Conservation (phyloP, 768 basidiomycete species). For the Phanerochaete sordida region DNA sequence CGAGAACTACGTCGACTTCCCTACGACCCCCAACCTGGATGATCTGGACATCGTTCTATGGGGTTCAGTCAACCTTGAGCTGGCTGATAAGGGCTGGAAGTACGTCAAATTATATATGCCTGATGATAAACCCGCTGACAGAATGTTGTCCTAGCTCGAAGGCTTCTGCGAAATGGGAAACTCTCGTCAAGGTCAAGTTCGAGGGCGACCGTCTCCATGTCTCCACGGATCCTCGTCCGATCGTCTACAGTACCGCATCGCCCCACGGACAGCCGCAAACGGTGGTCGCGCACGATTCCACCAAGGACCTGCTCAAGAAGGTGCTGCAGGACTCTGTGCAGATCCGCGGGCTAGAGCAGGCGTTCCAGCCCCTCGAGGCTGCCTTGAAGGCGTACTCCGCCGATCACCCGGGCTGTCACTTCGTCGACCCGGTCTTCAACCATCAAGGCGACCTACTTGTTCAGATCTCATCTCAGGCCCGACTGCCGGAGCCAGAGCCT, state of each 20-base stretch:
- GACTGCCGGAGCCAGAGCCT: not conserved
- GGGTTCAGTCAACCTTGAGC: conserved; percentile 21
- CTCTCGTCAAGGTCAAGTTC: conserved; percentile 16
- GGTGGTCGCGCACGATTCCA: conserved; percentile 8
- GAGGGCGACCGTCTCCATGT: conserved; percentile 19
- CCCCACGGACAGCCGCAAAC: not conserved
- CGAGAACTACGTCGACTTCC: conserved; percentile 24
- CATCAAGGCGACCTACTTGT: conserved; percentile 26
- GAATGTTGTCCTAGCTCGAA: conserved; percentile 14
- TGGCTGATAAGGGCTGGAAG: conserved; percentile 19
- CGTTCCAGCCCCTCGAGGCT: conserved; percentile 25
- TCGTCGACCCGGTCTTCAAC: conserved; percentile 29
- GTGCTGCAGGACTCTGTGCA: conserved; percentile 19
- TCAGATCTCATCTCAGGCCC: not conserved
- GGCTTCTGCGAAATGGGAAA: conserved; percentile 21
- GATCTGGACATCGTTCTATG: conserved; percentile 21
- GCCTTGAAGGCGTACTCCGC: conserved; percentile 23
- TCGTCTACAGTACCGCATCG: not conserved
- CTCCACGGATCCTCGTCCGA: not conserved
- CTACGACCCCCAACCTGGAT: conserved; percentile 18
- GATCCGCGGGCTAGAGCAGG: conserved; percentile 17
- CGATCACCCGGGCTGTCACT: conserved; percentile 18
- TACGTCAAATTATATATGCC: not conserved
- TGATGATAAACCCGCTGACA: not conserved
- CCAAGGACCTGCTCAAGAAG: conserved; percentile 15